phyloP scores from a whole-genome alignment of 495 filamentous ascomycete genomes.

The Pseudevernia furfuracea region DNA sequence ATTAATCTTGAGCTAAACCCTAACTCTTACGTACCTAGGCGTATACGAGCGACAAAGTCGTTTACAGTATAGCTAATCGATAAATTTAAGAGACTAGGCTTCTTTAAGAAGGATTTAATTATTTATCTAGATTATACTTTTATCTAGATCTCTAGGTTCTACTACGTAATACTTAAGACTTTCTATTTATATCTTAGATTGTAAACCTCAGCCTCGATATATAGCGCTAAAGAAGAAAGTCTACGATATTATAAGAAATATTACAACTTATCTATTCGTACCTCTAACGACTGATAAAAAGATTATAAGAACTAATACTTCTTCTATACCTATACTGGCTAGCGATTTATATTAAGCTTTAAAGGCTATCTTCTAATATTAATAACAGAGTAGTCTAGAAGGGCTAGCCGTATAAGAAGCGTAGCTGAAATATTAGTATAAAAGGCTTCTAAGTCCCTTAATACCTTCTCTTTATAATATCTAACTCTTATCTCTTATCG shows the following conservation, averaged over 20 bases:
- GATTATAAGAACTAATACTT: background rate
- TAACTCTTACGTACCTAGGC: too few species aligned
- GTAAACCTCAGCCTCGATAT: too few species aligned
- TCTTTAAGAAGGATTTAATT: too few species aligned
- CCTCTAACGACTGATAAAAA: background rate
- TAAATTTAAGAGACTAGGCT: background rate
- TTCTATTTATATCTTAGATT: too few species aligned
- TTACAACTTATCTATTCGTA: background rate
- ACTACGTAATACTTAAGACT: too few species aligned
- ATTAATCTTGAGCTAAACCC: too few species aligned
- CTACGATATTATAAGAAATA: background rate
- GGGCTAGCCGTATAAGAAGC: background rate
- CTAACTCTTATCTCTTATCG: too few species aligned
- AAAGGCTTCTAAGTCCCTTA: background rate
- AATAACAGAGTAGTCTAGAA: background rate
- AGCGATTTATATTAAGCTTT: background rate
- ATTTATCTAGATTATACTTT: too few species aligned
- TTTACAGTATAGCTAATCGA: background rate
- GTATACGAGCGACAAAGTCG: background rate
- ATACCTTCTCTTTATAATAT: background rate
- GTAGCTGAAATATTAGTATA: background rate
- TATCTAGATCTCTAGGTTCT: too few species aligned
- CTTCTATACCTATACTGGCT: background rate
- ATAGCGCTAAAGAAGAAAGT: background rate
- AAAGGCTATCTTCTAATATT: background rate